Evolutionary conservation across 176 grass and related monocot species (phyloP), one percentile per base, ranked within the genome.

Genomic region (Urochloa ruziziensis): DNA sequence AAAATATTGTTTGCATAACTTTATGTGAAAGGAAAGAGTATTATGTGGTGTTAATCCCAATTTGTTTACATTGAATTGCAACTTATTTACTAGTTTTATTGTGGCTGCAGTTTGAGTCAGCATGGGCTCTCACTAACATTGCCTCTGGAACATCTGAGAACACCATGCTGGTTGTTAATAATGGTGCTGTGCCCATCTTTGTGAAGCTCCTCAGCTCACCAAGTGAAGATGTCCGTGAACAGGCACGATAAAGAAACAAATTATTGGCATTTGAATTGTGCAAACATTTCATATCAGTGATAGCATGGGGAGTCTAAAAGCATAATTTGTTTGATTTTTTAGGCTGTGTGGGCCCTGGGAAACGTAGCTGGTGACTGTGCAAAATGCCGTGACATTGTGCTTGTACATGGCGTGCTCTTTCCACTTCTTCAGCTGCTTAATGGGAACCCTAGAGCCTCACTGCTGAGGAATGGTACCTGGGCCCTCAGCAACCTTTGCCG

Each of bases 101-200:
- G 70, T 62, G 58, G 32, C 32, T 86, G 27, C 81, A 94, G 92
- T 91, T 91, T 87, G 92, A 94, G 67, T 86, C 87, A 73, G 86
- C 89, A 39, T 94, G 92, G 92, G 83, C 80, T 44, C 83, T 94
- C 54, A 89, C 92, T 10, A 94, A 94, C 66, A 94, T 94, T 70
- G 77, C 81, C 15, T 91, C 89, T 2, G 89, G 92, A 21, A 88
- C 89, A 42, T 87, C 92, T n/a, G 89, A 91, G 19, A 84, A 94
- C 72, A 94, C 84, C 10, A 89, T 70, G 65, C 67, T 87, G 51
- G 78, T 94, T 61, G 77, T 94, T 39, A 80, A 90, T 39, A 85
- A 83, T 18, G 89, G 86, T 42, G 89, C 70, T 0, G 62, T 94
- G 0, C 89, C 89, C 18, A 86, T 82, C 43, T 91, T 90, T 35